phyloP scores from a whole-genome alignment of 2,329 filamentous ascomycete species.

The Penicillium brasilianum region DNA sequence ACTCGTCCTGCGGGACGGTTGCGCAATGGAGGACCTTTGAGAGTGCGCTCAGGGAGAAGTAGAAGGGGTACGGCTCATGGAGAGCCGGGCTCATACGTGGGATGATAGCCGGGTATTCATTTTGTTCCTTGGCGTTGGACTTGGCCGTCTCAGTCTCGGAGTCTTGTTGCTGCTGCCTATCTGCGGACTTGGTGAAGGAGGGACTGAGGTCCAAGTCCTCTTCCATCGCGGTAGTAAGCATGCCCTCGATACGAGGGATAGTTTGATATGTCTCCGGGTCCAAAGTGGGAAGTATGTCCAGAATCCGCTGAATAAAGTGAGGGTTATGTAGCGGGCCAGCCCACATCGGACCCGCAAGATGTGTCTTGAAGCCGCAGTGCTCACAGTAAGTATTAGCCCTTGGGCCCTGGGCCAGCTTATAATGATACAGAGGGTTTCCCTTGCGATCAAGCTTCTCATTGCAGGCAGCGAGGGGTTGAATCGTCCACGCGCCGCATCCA shows the following conservation, averaged over 20 bases:
- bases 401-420: constrained; percentile 74
- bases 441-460: constrained; percentile 71
- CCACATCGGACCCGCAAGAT: constrained; percentile 94
- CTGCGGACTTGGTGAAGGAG: constrained; percentile 2
- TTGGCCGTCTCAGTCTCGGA: constrained; percentile 14
- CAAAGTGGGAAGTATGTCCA: constrained; percentile 71
- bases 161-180: constrained; percentile 15
- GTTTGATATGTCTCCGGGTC: constrained; percentile 78
- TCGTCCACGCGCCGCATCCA: constrained; percentile 91
- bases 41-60: constrained; percentile 76
- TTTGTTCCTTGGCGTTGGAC: constrained; percentile 23
- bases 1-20: constrained; percentile 76
- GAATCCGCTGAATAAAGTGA: constrained; percentile 78
- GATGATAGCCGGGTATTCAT: constrained; percentile 40
- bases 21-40: constrained; percentile 78
- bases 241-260: constrained; percentile 79
- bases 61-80: constrained; percentile 81
- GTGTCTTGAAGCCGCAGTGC: constrained; percentile 85
- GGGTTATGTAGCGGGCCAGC: constrained; percentile 84
- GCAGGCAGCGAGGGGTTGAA: constrained; percentile 76
- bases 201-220: constrained; percentile 58
- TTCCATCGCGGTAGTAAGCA: constrained; percentile 86
- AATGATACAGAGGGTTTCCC: constrained; percentile 75
- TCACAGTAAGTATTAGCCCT: constrained; percentile 69
- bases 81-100: constrained; percentile 63